A percentile compares a stretch with the other conserved stretches of the same genome.
These are phyloP conservation scores for Seiridium cupressi DNA, from an alignment of 2,329 filamentous ascomycete genomes.

Conservation along the genomic window DNA sequence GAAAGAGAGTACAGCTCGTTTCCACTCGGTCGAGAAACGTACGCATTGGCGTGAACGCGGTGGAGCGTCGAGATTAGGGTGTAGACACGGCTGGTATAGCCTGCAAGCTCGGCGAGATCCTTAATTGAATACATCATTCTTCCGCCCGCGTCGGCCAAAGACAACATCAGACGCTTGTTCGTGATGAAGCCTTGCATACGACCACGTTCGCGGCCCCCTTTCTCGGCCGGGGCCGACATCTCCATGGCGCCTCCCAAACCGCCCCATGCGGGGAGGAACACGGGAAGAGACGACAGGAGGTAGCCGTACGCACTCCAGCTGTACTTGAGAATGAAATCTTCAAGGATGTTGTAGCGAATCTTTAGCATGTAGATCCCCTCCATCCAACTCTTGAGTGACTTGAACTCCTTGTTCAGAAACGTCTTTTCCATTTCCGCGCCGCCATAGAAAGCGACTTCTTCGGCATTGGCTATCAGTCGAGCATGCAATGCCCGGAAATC, in stretches of 20 bases:
- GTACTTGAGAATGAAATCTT: constrained; percentile 97
- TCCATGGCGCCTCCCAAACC: constrained; percentile 75
- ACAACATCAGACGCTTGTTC: constrained; percentile 97
- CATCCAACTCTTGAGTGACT: constrained; percentile 93
- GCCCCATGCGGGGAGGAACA: constrained; percentile 93
- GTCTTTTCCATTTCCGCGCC: constrained; percentile 93
- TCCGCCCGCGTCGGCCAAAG: constrained; percentile 90
- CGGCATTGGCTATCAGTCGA: constrained; percentile 90
- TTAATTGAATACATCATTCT: constrained; percentile 99
- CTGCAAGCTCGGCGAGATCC: constrained; percentile 91
- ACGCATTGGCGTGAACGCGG: constrained; percentile 86
- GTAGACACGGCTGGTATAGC: constrained; percentile 94
- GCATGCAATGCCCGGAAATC: constrained; percentile 92
- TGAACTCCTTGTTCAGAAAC: constrained; percentile 89
- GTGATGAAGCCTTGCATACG: constrained; percentile 99
- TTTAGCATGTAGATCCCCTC: constrained; percentile 97
- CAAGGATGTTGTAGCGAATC: constrained; percentile 97
- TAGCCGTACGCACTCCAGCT: constrained; percentile 99
- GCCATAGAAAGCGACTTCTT: constrained; percentile 97
- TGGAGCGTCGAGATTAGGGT: constrained; percentile 93
- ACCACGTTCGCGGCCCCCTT: constrained; percentile 67
- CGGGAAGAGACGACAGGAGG: constrained; percentile 84
- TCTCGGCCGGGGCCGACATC: constrained; percentile 49
- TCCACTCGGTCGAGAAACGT: constrained; percentile 65
- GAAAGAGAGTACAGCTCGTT: constrained; percentile 85